Evolutionary conservation across 768 basidiomycete genomes (phyloP), one percentile per base, ranked within the genome.

Genomic region (Nidularia sp.): DNA sequence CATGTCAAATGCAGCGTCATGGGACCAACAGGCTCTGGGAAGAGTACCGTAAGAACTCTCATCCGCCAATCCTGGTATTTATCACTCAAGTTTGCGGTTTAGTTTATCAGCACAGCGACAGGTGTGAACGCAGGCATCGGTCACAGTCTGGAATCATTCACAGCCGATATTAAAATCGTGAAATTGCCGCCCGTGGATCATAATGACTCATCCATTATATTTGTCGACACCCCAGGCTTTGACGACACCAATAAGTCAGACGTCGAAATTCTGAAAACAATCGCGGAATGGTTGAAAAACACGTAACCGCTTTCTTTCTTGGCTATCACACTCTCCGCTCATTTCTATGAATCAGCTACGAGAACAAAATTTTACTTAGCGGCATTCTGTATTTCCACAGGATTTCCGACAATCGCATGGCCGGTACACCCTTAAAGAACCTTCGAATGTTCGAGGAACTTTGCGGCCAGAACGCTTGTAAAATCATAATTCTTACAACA

Each of bases 161-260:
- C 66, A 1, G 35, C 52, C 36, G 49, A 53, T 6, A 54, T 66
- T 9, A 34, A 54, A 15, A 55, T 59, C 8, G 51, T 60, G 25
- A 29, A 29, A 29, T 31, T 46, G 55, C 9, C 60, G 62, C 35
- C 53, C 39, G 22, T 54, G 58, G 48, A 56, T 55, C 29, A 18
- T 10, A 12, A 33, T 49, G 13, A 25, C 47, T 6, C 45, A 53
- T n/a, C 49, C 55, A 36, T 68, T 31, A 54, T 66, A 45, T 55
- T 69, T 31, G 58, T 69, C 10, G 68, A 69, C 47, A 68, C 66
- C 2, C 68, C 66, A 3, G 67, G 67, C 1, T 69, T 66, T 42
- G 66, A 69, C 47, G 61, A 66, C 48, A 62, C 61, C 6, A 49
- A 39, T 15, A 47, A 50, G 9, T 57, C 50, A 25, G 68, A 69